Conservation (phyloP, 1,284 basidiomycete species). For the Moniliophthora roreri region DNA sequence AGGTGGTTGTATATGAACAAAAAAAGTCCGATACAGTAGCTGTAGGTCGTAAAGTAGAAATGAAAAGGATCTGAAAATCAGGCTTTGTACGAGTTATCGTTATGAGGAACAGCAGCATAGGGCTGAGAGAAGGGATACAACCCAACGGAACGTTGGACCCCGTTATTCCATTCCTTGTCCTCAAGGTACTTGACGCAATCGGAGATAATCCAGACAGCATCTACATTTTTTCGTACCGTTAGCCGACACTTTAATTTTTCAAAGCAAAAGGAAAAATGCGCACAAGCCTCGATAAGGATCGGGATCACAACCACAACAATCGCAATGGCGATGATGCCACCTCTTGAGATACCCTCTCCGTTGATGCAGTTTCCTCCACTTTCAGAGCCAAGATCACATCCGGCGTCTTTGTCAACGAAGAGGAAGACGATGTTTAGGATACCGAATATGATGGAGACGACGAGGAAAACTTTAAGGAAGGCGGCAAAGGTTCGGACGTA, state of each 20-base stretch:
- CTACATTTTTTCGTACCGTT: neutral
- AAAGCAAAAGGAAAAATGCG: neutral
- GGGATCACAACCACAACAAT: conserved; percentile 8
- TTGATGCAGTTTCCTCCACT: conserved; percentile 7
- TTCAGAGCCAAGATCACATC: conserved; percentile 5
- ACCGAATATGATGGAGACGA: conserved; percentile 3
- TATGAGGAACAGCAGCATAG: neutral
- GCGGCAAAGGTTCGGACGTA: conserved; percentile 8
- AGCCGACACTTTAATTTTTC: too few relatives aligned
- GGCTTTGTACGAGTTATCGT: neutral
- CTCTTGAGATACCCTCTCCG: conserved; percentile 5
- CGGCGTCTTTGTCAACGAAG: conserved; percentile 7
- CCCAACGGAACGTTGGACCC: neutral
- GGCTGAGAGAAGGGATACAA: conserved; percentile 5
- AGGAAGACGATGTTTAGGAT: conserved; percentile 12
- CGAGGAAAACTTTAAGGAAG: conserved; percentile 1
- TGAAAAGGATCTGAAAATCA: neutral
- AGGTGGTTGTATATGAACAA: too few relatives aligned
- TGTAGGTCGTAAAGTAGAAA: neutral
- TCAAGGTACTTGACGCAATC: conserved; percentile 3
- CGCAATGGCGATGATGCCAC: conserved; percentile 7
- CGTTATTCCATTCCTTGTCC: neutral
- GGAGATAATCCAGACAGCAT: conserved; percentile 3
- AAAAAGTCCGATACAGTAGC: too few relatives aligned
- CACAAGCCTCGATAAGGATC: conserved; percentile 12